Evolutionary conservation across 805 yeast genomes (phyloP), one percentile per base, ranked within the genome.

Genomic region (Lipomyces spencermartinsiae): DNA sequence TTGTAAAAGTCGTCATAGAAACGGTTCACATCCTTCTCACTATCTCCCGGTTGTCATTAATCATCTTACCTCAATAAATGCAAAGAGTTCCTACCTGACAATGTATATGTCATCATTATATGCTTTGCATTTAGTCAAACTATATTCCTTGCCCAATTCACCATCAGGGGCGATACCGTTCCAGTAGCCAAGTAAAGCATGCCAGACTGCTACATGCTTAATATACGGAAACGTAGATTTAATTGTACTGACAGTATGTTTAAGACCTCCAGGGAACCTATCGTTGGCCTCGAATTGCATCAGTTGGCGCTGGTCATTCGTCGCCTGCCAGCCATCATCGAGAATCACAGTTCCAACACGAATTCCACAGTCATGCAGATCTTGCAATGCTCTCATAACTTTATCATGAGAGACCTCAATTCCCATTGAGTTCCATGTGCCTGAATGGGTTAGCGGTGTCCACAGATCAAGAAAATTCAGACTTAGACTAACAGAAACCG

Each of bases 271-370:
- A 1, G 78, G 78, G 58, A 77, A 77, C 39, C 71, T 65, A 4
- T 60, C 60, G 58, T 69, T 68, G 16, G 79, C 77, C 49, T 72
- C 72, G 33, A 74, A 73, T 33, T 69, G 67, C 29, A 69, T 61
- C 6, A 77, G 67, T 31, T 71, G 74, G 9, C 77, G 71, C 8
- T 71, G 53, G 9, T 59, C 60, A 43, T 62, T 69, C 10, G 68
- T 66, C n/a, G 56, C 61, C 61, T 75, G 78, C 79, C 79, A 77
- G 16, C 78, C 79, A 61, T 76, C 78, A 59, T 77, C 79, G 49
- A 77, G 71, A 34, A 77, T 69, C 4, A 77, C 59, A 14, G 71
- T 67, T 2, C 73, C 65, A 22, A 76, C 67, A 9, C 70, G 64
- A 10, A 73, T 56, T 5, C 71, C 74, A 7, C 69, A 19, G 33